phyloP scores from a whole-genome alignment of 257 asterid genomes.

The Knoxia roxburghii region DNA sequence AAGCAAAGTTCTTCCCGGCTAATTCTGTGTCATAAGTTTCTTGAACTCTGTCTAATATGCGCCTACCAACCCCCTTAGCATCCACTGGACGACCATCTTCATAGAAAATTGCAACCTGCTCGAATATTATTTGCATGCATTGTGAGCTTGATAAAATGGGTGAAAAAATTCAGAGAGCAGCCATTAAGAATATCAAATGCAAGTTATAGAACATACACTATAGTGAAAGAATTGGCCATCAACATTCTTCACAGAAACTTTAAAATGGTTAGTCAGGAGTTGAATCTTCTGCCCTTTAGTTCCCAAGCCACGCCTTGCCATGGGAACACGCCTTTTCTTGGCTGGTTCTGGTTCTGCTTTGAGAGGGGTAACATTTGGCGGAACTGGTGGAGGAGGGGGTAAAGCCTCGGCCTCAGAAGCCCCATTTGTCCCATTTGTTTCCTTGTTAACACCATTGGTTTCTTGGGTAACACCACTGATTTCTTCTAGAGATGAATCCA shows the following conservation, averaged over 20 bases:
- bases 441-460: constrained; percentile 8
- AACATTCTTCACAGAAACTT: constrained; percentile 56
- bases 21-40: constrained; percentile 67
- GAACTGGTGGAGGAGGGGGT: constrained; percentile 88
- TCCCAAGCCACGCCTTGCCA: constrained; percentile 80
- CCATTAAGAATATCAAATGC: neutral
- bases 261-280: constrained; percentile 77
- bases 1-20: constrained; percentile 75
- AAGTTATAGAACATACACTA: constrained; percentile 79
- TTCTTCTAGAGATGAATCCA: constrained; percentile 18
- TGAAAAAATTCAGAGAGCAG: neutral
- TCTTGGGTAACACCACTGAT: constrained; percentile 15
- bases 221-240: constrained; percentile 84
- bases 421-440: constrained; percentile 33
- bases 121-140: neutral
- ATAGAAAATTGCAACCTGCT: constrained; percentile 79
- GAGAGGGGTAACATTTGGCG: constrained; percentile 53
- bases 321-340: constrained; percentile 57
- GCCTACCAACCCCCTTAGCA: constrained; percentile 88
- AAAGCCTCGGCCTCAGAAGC: constrained; percentile 29
- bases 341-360: constrained; percentile 44
- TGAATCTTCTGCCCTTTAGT: constrained; percentile 66
- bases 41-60: constrained; percentile 73
- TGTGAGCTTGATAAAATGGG: too few relatives aligned
- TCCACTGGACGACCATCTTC: constrained; percentile 96